These are phyloP conservation scores for Senecio squalidus DNA, from an alignment of 140 eudicot species.

Conservation along the genomic window DNA sequence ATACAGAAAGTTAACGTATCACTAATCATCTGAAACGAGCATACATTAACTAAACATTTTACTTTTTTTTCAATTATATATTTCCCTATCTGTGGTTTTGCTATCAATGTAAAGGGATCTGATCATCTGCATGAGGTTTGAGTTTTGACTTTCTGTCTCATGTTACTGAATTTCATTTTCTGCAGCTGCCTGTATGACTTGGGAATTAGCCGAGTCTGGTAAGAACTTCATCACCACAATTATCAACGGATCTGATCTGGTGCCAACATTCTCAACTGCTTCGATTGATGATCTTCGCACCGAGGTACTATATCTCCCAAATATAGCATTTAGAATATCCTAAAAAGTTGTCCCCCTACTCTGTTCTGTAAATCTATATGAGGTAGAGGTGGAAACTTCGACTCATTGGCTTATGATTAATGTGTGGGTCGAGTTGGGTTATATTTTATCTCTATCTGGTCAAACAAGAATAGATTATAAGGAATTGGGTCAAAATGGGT, in stretches of 20 bases:
- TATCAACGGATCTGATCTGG: slow-evolving; percentile 93
- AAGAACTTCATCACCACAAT: slow-evolving; percentile 82
- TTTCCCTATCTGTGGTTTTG: neutral
- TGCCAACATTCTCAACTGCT: slow-evolving; percentile 93
- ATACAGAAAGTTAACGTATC: too few species aligned
- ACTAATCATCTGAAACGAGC: too few species aligned
- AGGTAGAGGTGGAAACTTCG: too few species aligned
- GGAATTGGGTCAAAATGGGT: too few species aligned
- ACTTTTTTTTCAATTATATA: neutral
- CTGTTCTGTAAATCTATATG: slow-evolving; percentile 11
- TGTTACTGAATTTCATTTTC: slow-evolving; percentile 11
- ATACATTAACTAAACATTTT: too few species aligned
- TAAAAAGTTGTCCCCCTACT: neutral
- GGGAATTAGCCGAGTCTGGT: slow-evolving; percentile 99
- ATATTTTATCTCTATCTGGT: too few species aligned
- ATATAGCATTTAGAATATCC: neutral
- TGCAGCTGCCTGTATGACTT: slow-evolving; percentile 99
- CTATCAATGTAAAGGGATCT: neutral
- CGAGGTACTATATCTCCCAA: slow-evolving; percentile 52
- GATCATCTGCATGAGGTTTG: neutral
- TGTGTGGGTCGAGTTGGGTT: too few species aligned
- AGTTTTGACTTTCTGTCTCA: neutral
- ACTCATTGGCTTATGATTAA: too few species aligned
- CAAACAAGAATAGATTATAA: too few species aligned
- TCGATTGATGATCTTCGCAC: slow-evolving; percentile 96